phyloP scores from a whole-genome alignment of 169 alveolate species.

The Eimeria falciformis region DNA sequence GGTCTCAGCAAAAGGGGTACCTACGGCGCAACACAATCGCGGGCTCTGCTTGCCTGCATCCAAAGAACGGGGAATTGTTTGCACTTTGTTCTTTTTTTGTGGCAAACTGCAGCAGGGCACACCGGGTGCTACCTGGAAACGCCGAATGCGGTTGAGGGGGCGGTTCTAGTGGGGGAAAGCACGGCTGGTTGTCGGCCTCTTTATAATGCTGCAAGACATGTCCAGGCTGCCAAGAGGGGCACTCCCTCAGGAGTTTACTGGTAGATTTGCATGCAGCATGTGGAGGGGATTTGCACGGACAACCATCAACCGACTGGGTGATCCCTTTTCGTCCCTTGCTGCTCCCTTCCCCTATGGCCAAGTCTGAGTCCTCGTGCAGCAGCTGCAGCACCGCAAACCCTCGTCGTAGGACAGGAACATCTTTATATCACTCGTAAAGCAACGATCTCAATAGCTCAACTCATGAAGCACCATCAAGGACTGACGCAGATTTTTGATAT shows the following conservation, averaged over 20 bases:
- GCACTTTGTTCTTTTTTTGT: no score
- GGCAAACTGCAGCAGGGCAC: not conserved
- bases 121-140: not conserved
- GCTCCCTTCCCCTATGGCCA: not conserved
- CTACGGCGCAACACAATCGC: conserved; percentile 2
- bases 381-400: not conserved
- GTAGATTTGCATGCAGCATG: no score
- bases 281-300: no score
- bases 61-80: no score
- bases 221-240: no score
- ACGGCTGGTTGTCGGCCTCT: not conserved
- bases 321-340: not conserved
- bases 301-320: not conserved
- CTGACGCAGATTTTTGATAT: no score
- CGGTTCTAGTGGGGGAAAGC: conserved; percentile 39
- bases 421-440: no score
- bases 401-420: no score
- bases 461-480: no score
- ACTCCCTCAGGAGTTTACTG: no score
- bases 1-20: not conserved
- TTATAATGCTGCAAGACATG: not conserved
- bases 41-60: no score
- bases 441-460: no score
- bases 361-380: not conserved
- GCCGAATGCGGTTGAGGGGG: conserved; percentile 28